Evolutionary conservation across 768 basidiomycete genomes (phyloP), one percentile per base, ranked within the genome.

Genomic region (Cantharellus anzutake): DNA sequence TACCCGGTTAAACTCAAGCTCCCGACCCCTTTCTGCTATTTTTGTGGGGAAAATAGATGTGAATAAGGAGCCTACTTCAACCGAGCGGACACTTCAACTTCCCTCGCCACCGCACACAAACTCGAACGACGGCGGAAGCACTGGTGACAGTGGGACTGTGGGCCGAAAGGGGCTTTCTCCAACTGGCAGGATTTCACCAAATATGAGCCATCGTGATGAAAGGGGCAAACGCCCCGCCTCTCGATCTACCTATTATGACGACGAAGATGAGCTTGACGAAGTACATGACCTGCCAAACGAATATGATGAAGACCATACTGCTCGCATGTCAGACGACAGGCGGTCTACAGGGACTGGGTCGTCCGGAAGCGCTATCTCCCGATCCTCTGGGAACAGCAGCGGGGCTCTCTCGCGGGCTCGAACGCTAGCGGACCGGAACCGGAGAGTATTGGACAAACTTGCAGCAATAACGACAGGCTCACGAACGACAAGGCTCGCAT

Each of bases 91-190:
- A 16, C 38, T 39, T 3, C 86, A 86, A 3, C 68, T 89, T 3
- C 86, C 87, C 1, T 87, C 85, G 34, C 87, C 87, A 0, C 87
- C 87, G 50, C 86, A 84, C 37, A 86, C 87, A 20, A 88, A 87
- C 67, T 88, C 86, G 5, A 87, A 85, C 1, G 85, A 84, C 68
- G 83, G 84, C 41, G 81, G 81, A 11, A 55, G 52, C 52, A 55
- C 52, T 11, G 52, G 52, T 48, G 44, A 48, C 70, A 76, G 76
- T 52, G 72, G 69, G 57, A 76, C 74, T 61, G 71, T 48, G 52
- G 16, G 38, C 29, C 11, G 11, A 5, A n/a, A 58, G 7, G 14
- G 14, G 29, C 20, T 20, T n/a, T 34, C 56, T 34, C 14, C 16
- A 29, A 7, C n/a, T 34, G 42, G 38, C 58, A 29, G n/a, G 14